Conservation (phyloP, 2,329 filamentous ascomycete species). For the Colletotrichum echinochloae region DNA sequence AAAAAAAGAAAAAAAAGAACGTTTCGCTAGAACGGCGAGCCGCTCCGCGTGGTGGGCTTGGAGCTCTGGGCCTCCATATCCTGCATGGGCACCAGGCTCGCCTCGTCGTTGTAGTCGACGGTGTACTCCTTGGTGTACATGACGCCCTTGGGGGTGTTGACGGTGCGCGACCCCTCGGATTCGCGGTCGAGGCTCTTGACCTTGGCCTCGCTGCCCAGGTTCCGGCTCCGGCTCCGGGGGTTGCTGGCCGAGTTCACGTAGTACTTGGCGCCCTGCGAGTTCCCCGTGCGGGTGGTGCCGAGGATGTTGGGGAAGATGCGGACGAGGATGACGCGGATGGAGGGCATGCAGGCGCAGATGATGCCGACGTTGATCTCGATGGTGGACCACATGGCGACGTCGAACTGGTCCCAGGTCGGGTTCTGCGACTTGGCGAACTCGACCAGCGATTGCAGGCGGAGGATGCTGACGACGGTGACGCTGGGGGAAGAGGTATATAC, state of each 20-base stretch:
- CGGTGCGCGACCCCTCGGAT: background rate
- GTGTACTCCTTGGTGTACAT: slow-evolving; percentile 50
- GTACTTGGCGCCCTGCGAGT: slow-evolving; percentile 29
- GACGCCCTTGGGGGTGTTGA: slow-evolving; percentile 44
- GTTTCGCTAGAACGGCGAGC: slow-evolving; percentile 23
- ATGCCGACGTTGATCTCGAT: slow-evolving; percentile 55
- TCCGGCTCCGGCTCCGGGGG: slow-evolving; percentile 41
- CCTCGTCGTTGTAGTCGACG: slow-evolving; percentile 52
- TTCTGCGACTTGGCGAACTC: slow-evolving; percentile 48
- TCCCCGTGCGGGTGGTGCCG: slow-evolving; percentile 44
- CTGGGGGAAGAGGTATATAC: slow-evolving; percentile 35
- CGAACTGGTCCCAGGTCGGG: slow-evolving; percentile 51
- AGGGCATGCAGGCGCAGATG: slow-evolving; percentile 54
- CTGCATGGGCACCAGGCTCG: slow-evolving; percentile 47
- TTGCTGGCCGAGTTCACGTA: slow-evolving; percentile 32
- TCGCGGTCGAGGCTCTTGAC: slow-evolving; percentile 29
- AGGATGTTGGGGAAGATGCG: slow-evolving; percentile 53
- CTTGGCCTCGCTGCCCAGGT: slow-evolving; percentile 34
- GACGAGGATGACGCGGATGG: slow-evolving; percentile 51
- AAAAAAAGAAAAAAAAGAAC: too few relatives aligned
- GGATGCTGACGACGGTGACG: slow-evolving; percentile 53
- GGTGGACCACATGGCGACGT: slow-evolving; percentile 50
- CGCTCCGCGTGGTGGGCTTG: slow-evolving; percentile 28
- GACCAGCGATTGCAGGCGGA: slow-evolving; percentile 52
- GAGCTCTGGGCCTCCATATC: slow-evolving; percentile 42